These are phyloP conservation scores for Hypoxylon crocopeplum DNA, from an alignment of 495 filamentous ascomycete genomes.

Conservation along the genomic window DNA sequence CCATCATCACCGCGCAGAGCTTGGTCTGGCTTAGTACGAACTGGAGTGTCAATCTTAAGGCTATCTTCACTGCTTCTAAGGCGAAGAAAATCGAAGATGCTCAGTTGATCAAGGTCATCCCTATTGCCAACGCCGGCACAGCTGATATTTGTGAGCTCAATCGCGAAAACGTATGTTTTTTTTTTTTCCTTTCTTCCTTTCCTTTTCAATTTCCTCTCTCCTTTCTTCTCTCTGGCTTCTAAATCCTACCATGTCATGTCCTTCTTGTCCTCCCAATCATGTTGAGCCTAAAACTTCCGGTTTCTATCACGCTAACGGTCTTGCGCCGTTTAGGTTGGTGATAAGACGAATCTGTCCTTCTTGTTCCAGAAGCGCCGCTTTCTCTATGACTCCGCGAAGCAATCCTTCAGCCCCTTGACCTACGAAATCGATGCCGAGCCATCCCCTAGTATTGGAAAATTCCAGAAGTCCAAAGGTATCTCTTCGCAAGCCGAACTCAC, in stretches of 20 bases:
- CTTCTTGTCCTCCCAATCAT: no score
- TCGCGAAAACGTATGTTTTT: slow-evolving; percentile 67
- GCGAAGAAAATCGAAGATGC: slow-evolving; percentile 77
- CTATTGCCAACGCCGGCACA: slow-evolving; percentile 84
- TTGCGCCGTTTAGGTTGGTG: slow-evolving; percentile 59
- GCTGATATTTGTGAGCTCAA: slow-evolving; percentile 85
- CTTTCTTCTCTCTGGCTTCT: no score
- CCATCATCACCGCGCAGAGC: slow-evolving; percentile 85
- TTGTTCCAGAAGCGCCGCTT: slow-evolving; percentile 98
- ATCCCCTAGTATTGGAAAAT: slow-evolving; percentile 73
- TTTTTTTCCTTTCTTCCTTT: neutral
- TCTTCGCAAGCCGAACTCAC: slow-evolving; percentile 73
- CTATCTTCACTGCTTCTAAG: slow-evolving; percentile 78
- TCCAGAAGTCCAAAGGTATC: slow-evolving; percentile 81
- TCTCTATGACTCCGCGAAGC: slow-evolving; percentile 73
- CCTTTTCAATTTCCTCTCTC: neutral
- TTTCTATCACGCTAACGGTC: slow-evolving; percentile 11
- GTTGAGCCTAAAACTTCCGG: no score
- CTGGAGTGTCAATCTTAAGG: slow-evolving; percentile 90
- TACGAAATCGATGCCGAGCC: slow-evolving; percentile 88
- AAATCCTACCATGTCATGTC: no score
- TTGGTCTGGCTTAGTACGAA: slow-evolving; percentile 95
- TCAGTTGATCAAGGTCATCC: slow-evolving; percentile 91
- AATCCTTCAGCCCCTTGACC: slow-evolving; percentile 77
- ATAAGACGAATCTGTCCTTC: slow-evolving; percentile 81